phyloP scores from a whole-genome alignment of 1,139 yeast genomes.

The Blastobotrys ciferrii region DNA sequence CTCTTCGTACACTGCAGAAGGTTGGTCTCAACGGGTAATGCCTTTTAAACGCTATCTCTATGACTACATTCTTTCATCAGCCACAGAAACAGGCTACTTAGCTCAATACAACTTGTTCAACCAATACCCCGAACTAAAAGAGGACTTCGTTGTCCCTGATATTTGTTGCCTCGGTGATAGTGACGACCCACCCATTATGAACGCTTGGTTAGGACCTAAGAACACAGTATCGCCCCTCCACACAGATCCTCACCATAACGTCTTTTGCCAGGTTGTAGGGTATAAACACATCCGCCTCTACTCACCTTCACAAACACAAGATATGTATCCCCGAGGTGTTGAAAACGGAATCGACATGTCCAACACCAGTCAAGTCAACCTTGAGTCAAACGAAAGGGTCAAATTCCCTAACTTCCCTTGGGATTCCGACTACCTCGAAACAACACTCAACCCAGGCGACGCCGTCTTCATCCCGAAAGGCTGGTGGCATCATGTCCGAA shows the following conservation, averaged over 20 bases:
- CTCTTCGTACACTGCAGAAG: constrained; percentile 19
- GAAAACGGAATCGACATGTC: constrained; percentile 12
- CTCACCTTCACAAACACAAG: constrained; percentile 13
- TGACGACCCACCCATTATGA: constrained; percentile 17
- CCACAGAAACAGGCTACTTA: constrained; percentile 18
- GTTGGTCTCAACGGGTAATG: constrained; percentile 26
- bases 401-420: constrained; percentile 27
- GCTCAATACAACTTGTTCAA: constrained; percentile 27
- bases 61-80: constrained; percentile 11
- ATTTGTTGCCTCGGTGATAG: constrained; percentile 15
- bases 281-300: constrained; percentile 29
- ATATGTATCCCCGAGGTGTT: constrained; percentile 20
- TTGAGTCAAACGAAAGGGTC: constrained; percentile 17
- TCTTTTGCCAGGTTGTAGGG: constrained; percentile 31
- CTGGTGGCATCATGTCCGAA: constrained; percentile 33
- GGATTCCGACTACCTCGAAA: constrained; percentile 25
- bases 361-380: neutral
- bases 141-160: constrained; percentile 26
- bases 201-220: constrained; percentile 31
- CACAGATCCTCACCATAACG: constrained; percentile 26
- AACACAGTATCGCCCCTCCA: constrained; percentile 32
- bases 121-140: constrained; percentile 22
- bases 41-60: constrained; percentile 21
- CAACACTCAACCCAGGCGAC: constrained; percentile 30
- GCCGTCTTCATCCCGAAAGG: constrained; percentile 29